Evolutionary conservation across 768 basidiomycete species (phyloP).

Genomic region (Pluteus cervinus): DNA sequence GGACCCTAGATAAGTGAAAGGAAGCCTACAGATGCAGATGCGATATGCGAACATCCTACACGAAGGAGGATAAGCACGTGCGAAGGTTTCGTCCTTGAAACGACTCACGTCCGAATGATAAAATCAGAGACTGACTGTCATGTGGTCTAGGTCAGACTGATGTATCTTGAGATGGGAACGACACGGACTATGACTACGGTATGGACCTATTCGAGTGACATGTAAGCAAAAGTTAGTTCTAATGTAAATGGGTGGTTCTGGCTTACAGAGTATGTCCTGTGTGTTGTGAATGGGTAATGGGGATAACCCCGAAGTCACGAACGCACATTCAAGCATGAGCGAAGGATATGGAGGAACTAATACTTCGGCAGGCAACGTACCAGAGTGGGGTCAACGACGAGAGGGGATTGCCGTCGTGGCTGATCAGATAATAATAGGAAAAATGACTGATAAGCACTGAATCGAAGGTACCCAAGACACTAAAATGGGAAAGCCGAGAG

Average conservation of each 20-base stretch:
- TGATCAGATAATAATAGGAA: conserved; percentile 52
- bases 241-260: neutral
- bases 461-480: conserved; percentile 53
- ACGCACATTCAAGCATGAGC: too few species aligned
- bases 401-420: conserved; percentile 42
- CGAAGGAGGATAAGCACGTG: too few species aligned
- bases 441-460: conserved; percentile 46
- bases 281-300: too few species aligned
- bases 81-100: too few species aligned
- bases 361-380: conserved; percentile 26
- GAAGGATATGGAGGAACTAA: neutral
- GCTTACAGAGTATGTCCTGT: conserved; percentile 49
- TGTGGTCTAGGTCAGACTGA: too few species aligned
- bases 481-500: conserved; percentile 15
- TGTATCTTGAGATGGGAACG: neutral
- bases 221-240: too few species aligned
- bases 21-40: conserved; percentile 41
- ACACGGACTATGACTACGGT: conserved; percentile 44
- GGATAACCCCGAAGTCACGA: neutral
- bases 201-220: conserved; percentile 34
- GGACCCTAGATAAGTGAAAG: neutral
- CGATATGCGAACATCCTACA: conserved; percentile 45
- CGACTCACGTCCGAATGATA: conserved; percentile 43
- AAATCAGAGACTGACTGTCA: conserved; percentile 42
- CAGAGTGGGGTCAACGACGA: conserved; percentile 41